Base-by-base conservation (phyloP, 2,329 filamentous ascomycete genomes). In the Aspergillus latus region DNA sequence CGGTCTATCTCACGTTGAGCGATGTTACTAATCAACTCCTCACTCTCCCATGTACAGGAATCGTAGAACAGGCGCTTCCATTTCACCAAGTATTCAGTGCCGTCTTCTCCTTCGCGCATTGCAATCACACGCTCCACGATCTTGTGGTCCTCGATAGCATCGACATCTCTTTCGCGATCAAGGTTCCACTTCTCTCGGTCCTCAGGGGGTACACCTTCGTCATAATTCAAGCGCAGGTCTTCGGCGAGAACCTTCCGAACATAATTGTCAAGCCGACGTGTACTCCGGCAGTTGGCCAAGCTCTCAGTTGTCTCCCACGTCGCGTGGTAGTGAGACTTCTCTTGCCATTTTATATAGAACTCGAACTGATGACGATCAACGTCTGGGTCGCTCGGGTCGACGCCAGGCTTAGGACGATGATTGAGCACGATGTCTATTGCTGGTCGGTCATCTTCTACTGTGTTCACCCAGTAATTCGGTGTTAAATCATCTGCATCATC, bases 61-160 rank as follows among this genome's bases (percentile, higher is more conserved):
- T 97, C 92, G 70, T 99, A 99, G 51, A 88, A 90, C 50, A 97
- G 83, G 9, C 90, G 90, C 74, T 94, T 96, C 92, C 94, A 99
- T 77, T 99, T 99, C 74, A 97, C 88, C 62, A 87, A 90, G 73
- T 99, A 99, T 71, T 97, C 91, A 0, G 84, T 84, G 48, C 86
- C 90, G 7, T 89, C 88, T 11, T 94, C 91, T 26, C 88, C 88
- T 56, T 91, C 85, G 60, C 89, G 87, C 57, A 88, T 84, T 52
- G 90, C 89, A 65, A 99, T 96, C 57, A 99, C 88, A 65, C 94
- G 86, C 73, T 99, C 94, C 32, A 97, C 92, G 65, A 94, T 88
- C 60, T 90, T 94, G 74, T 90, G 96, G 68, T 97, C 92, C 61
- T 89, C 88, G 50, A 95, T 83, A 2, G 91, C 89, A 72, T 97